phyloP scores from a whole-genome alignment of 176 grass and related monocot species.

The Zea mays region Zm-B73-REFERENCE-NAM-5.0 NC_050104.1:27742001-27742500 shows the following conservation, averaged over 20 bases:
- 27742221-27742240: slow-evolving; percentile 19
- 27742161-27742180: slow-evolving; percentile 49
- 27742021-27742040: slow-evolving; percentile 82
- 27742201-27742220: slow-evolving; percentile 11
- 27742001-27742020: slow-evolving; percentile 29
- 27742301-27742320: background rate
- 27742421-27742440: slow-evolving; percentile 74
- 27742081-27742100: slow-evolving; percentile 98
- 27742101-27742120: slow-evolving; percentile 70
- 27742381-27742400: slow-evolving; percentile 31
- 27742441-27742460: slow-evolving; percentile 88
- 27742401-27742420: slow-evolving; percentile 96
- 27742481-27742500: slow-evolving; percentile 83
- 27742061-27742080: slow-evolving; percentile 96
- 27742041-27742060: slow-evolving; percentile 83
- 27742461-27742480: slow-evolving; percentile 88
- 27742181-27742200: slow-evolving; percentile 97
- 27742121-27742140: slow-evolving; percentile 64
- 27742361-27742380: slow-evolving; percentile 1
- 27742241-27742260: slow-evolving; percentile 20
- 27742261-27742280: slow-evolving; percentile 1
- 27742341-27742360: background rate
- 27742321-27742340: background rate
- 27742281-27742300: slow-evolving; percentile 10
- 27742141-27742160: slow-evolving; percentile 49